phyloP scores from a whole-genome alignment of 768 basidiomycete species.

The Termitomyces sp. region DNA sequence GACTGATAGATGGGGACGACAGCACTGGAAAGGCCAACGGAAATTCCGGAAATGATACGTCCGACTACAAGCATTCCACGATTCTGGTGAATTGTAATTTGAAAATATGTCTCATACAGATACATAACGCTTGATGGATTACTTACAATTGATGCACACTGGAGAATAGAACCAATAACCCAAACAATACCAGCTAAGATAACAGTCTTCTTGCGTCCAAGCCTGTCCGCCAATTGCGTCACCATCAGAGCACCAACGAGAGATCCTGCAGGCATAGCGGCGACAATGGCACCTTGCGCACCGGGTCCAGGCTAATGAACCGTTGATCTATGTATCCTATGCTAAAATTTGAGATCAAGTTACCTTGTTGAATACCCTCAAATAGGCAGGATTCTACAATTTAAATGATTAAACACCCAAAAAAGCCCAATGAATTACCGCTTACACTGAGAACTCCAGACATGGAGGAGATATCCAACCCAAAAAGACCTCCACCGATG shows the following conservation, averaged over 20 bases:
- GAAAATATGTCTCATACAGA: neutral
- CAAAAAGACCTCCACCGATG: slow-evolving; percentile 78
- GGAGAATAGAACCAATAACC: slow-evolving; percentile 72
- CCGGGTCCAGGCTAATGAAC: slow-evolving; percentile 43
- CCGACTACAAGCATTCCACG: slow-evolving; percentile 76
- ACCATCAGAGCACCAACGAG: slow-evolving; percentile 65
- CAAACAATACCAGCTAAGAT: slow-evolving; percentile 68
- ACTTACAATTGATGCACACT: slow-evolving; percentile 54
- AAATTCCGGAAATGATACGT: slow-evolving; percentile 64
- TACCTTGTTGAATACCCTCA: slow-evolving; percentile 35
- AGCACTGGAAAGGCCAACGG: slow-evolving; percentile 65
- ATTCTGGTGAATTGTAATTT: slow-evolving; percentile 45
- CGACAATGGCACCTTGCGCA: slow-evolving; percentile 73
- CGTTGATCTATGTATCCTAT: neutral
- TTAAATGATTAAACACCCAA: neutral
- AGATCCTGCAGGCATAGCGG: slow-evolving; percentile 76
- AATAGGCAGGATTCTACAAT: slow-evolving; percentile 37
- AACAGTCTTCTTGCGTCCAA: slow-evolving; percentile 67
- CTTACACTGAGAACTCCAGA: slow-evolving; percentile 65
- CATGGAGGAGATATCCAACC: slow-evolving; percentile 83
- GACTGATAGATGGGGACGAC: slow-evolving; percentile 77
- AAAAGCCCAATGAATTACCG: neutral
- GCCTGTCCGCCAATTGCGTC: slow-evolving; percentile 57
- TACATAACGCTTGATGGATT: neutral
- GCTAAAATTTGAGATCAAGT: neutral